phyloP scores from a whole-genome alignment of 768 basidiomycete genomes.

The Trametopsis cervina region DNA sequence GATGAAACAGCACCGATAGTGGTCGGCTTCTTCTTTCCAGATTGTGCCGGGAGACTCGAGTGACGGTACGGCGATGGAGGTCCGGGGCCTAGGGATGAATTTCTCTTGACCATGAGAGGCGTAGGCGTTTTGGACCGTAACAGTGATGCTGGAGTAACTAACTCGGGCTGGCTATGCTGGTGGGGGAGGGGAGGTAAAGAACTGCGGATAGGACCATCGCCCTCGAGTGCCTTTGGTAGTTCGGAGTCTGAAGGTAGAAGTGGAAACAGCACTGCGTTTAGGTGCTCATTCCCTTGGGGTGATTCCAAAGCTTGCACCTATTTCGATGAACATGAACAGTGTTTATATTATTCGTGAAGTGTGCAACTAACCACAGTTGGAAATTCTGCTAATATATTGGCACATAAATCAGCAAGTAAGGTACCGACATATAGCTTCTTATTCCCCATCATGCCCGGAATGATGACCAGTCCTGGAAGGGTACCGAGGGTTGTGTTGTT shows the following conservation, averaged over 20 bases:
- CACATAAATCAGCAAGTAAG: constrained; percentile 82
- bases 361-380: constrained; percentile 63
- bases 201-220: constrained; percentile 32
- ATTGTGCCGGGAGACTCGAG: constrained; percentile 39
- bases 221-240: constrained; percentile 50
- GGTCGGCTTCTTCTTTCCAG: constrained; percentile 53
- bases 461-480: constrained; percentile 61
- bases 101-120: constrained; percentile 40
- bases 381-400: constrained; percentile 80
- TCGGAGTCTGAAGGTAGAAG: constrained; percentile 54
- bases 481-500: constrained; percentile 49
- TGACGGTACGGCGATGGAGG: constrained; percentile 37
- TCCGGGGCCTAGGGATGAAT: constrained; percentile 39
- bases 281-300: constrained; percentile 78
- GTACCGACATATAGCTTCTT: constrained; percentile 86
- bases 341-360: not conserved
- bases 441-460: constrained; percentile 83
- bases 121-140: constrained; percentile 23
- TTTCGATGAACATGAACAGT: not conserved
- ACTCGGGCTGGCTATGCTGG: constrained; percentile 52
- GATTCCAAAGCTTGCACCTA: constrained; percentile 78
- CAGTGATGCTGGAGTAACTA: constrained; percentile 23
- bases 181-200: constrained; percentile 40
- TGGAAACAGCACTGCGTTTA: constrained; percentile 66
- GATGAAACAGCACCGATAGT: constrained; percentile 64